Base-by-base conservation (phyloP, 2,329 filamentous ascomycete genomes). In the Cadophora gregata region DNA sequence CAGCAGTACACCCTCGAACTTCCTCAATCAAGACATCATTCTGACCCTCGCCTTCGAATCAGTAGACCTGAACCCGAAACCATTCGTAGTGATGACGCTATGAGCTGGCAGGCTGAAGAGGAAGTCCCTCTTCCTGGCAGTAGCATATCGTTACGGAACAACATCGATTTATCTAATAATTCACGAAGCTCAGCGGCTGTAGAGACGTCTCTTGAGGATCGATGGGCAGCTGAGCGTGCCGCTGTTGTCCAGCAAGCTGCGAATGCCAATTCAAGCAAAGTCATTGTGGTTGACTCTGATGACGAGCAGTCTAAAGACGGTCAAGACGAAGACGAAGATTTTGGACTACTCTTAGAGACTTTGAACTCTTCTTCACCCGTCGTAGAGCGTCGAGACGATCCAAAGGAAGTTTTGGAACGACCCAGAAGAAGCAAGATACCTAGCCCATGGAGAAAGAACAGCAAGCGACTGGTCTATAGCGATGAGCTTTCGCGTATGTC, bases 371-470 rank as follows among this genome's bases (percentile, higher is more conserved):
- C 76, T 21, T 75, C 75, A 5, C 72, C 73, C 24, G 60, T 65
- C n/a, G 64, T 64, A 16, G 33, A 64, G 42, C 63, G 65, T 12
- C 58, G 25, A 14, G 68, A 69, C 50, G 64, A 67, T 31, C 63
- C 67, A 24, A 69, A 62, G 10, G 66, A 71, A 8, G 19, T 48
- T n/a, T n/a, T 66, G 21, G 72, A 75, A 45, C 73, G 66, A 56
- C 72, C 75, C 19, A 71, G 70, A 70, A 63, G 75, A 62, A 72
- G 71, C 65, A 77, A 77, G 61, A 65, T 76, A 36, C 75, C 73
- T 33, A 77, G 75, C 62, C 73, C 73, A 8, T 76, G 75, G 75
- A 73, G 74, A 45, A 72, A 75, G 51, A 76, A 76, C 36, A 77
- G 72, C 64, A 74, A 72, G 58, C 61, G 74, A 59, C 59, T 77